Base-by-base conservation (phyloP, 139 green algal genomes). In the Chlamydomonas applanata region DNA sequence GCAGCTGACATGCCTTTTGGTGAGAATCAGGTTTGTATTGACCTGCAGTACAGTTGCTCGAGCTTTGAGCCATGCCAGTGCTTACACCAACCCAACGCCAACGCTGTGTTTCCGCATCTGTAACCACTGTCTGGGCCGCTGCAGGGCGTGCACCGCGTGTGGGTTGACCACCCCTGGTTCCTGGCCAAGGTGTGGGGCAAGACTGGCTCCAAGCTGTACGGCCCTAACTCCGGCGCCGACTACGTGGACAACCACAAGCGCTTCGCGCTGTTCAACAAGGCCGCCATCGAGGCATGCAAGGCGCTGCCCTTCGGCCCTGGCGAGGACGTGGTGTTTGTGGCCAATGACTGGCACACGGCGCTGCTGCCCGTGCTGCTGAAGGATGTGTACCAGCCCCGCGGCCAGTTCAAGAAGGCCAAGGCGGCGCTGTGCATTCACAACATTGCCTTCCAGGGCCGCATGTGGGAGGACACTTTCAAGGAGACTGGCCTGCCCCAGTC, bases 161-260 rank as follows among this genome's bases (percentile, higher is more conserved):
- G 95, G 83, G 79, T 99, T 0, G 95, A 99, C 84, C 92, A 98
- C 78, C 90, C 93, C 25, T 87, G 81, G 60, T 99, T 99, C 88
- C 83, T 99, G 70, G 90, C 93, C 73, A 98, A 98, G 89, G 90
- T 97, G 29, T 97, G 91, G 90, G 94, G 94, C 81, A 94, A 96
- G 79, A 98, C 95, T 33, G 95, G 95, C 49, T 86, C 81, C 88
- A 98, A 77, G 89, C 89, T 99, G 60, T 99, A 99, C 81, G 96
- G 96, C 32, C 57, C 89, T 27, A 90, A 88, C 62, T 93, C 89
- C 4, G 96, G 96, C 19, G 83, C 87, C 19, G 96, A 99, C 82
- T 99, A 92, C 80, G 70, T 87, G 2, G 96, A 99, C 88, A 99
- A 99, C 88, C 92, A 95, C 85, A 89, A 92, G 84, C 92, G 96